Evolutionary conservation across 805 yeast species (phyloP).

Genomic region (Helenozyma baotianmanensis): DNA sequence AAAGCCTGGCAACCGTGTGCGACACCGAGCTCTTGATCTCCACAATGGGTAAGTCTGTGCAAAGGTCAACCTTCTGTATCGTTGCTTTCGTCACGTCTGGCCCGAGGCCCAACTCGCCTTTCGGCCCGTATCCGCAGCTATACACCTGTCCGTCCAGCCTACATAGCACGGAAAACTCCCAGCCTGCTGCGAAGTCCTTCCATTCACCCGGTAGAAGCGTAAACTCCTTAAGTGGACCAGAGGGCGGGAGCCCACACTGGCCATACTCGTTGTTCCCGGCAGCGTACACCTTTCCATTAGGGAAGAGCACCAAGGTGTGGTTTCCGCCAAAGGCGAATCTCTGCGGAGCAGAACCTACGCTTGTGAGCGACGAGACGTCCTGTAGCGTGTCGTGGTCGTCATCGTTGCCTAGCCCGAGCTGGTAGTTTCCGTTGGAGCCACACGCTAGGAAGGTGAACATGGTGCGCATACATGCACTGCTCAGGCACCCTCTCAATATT

Average conservation of each 20-base stretch:
- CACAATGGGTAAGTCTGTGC: conserved; percentile 2
- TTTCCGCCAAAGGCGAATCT: conserved; percentile 77
- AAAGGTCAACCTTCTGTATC: too few relatives aligned
- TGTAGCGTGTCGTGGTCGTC: conserved; percentile 37
- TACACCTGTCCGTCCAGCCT: conserved; percentile 37
- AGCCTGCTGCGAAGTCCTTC: conserved; percentile 63
- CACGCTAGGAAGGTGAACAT: conserved; percentile 53
- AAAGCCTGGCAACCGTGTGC: conserved; percentile 37
- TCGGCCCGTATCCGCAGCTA: conserved; percentile 58
- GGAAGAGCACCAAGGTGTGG: conserved; percentile 62
- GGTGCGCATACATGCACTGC: too few relatives aligned
- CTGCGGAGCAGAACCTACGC: conserved; percentile 22
- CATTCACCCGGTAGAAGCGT: conserved; percentile 25
- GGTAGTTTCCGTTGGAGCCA: conserved; percentile 83
- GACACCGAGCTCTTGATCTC: conserved; percentile 38
- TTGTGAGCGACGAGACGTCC: conserved; percentile 16
- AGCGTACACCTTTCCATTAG: conserved; percentile 49
- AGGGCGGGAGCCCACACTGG: conserved; percentile 42
- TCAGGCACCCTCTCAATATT: too few relatives aligned
- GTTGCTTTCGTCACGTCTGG: conserved; percentile 4
- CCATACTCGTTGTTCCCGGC: conserved; percentile 57
- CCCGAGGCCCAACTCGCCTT: conserved; percentile 70
- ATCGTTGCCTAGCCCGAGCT: conserved; percentile 57
- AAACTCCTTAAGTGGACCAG: conserved; percentile 11
- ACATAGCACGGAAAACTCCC: conserved; percentile 67